Conservation (phyloP, 768 basidiomycete species). For the button mushroom (Agaricus bisporus) region DNA sequence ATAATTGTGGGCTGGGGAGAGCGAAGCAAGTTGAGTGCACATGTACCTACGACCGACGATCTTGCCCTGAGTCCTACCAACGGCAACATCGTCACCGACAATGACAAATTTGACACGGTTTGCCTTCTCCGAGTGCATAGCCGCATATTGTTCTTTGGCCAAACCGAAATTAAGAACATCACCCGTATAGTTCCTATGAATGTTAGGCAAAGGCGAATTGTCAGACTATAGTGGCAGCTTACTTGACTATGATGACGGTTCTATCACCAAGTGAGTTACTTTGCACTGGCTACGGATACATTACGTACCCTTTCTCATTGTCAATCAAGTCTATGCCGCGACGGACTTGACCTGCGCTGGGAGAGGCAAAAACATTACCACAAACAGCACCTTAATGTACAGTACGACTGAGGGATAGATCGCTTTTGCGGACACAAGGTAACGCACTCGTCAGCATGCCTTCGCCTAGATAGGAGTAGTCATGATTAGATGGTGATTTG, state of each 20-base stretch:
- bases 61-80: conserved; percentile 72
- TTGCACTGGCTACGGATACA: not conserved
- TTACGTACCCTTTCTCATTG: conserved; percentile 61
- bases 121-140: conserved; percentile 60
- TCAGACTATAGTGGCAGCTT: conserved; percentile 11
- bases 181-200: conserved; percentile 75
- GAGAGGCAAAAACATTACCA: conserved; percentile 87
- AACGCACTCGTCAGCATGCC: conserved; percentile 72
- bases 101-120: conserved; percentile 69
- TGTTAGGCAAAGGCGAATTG: not conserved
- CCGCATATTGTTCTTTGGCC: conserved; percentile 78
- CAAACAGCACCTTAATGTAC: conserved; percentile 57
- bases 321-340: conserved; percentile 73
- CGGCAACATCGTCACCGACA: conserved; percentile 88
- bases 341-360: conserved; percentile 79
- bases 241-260: conserved; percentile 84
- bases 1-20: not conserved
- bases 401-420: not conserved
- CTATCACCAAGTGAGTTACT: conserved; percentile 26
- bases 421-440: not conserved
- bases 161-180: conserved; percentile 91
- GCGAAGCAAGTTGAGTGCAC: not conserved
- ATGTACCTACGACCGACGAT: conserved; percentile 79
- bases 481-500: no score
- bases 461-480: conserved; percentile 36